Base-by-base conservation (phyloP, 192 early-diverging fungal species). In the Piromyces sp. region DNA sequence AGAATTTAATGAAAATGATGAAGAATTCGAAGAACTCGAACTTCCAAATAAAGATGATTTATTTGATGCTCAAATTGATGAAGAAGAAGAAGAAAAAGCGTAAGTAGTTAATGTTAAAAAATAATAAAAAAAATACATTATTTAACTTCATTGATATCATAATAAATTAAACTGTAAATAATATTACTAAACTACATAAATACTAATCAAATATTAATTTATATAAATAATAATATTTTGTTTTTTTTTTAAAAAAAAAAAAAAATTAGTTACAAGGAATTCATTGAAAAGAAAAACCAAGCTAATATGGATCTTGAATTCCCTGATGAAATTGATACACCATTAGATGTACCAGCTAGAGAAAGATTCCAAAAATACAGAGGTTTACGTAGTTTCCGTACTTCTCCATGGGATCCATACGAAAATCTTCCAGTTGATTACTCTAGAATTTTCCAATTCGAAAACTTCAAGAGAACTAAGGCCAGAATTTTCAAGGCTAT, bases 351-450 rank as follows among this genome's bases (percentile, higher is more conserved):
- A 29, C 84, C 94, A 4, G 96, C 97, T 15, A 89, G 94, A 37
- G 86, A 90, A 58, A 90, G 97, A 83, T 99, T 99, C 87, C 91
- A 92, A n/a, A 90, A 93, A 83, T 99, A 95, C 87, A 94, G 97
- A 83, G 97, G 96, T 30, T 89, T 99, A 81, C 94, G 97, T 86
- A 94, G 92, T 80, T 97, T 97, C 89, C 88, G 96, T 83, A 97
- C 94, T 22, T 96, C 95, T 7, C 94, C 96, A 17, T 99, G 97
- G 97, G 97, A 99, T 85, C 94, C 96, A 14, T 96, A 96, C 89
- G 97, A 99, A 87, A 98, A 98, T 87, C 88, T 99, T 82, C 97
- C 97, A 0, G 87, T 95, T 36, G 97, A 99, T 85, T 99, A 97
- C 86, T 92, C 91, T 31, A 93, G 95, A 79, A 97, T 99, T 81